Evolutionary conservation across 352 stramenopile species (phyloP), one percentile per base, ranked within the genome.

Genomic region (Phytophthora pluvialis): DNA sequence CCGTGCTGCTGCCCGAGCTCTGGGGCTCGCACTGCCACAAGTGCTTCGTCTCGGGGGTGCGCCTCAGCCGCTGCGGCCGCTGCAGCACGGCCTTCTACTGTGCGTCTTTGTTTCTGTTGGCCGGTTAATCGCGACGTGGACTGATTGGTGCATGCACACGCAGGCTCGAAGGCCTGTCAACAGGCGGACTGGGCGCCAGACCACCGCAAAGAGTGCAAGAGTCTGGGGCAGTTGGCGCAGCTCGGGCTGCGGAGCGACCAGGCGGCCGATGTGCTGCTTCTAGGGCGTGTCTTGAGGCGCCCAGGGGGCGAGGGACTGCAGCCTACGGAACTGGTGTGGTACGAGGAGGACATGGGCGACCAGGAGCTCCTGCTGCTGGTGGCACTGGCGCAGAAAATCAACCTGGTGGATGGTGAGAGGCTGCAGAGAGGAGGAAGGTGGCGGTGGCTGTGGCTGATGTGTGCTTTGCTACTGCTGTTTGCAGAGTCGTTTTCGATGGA

Each of bases 41-140:
- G 13, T 94, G 86, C 64, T 92, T 94, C 45, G 16, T 21, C 13
- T 44, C 40, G 1, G 13, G 21, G 6, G 12, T 28, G 15, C 64
- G 63, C 29, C 73, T 91, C 21, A 82, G 77, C 40, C 80, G 81
- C 50, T 94, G 86, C 36, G 78, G 80, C 2, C 69, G 77, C 12
- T 94, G 86, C 53, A 70, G 60, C 44, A 64, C 70, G 0, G 81
- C 71, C 8, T 80, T 86, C 25, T 94, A 94, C 64, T 94, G 86
- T 90, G 38, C 47, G 80, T 66, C 38, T 11, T 11, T 32, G 9
- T 16, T 43, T 21, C 21, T 21, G 21, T 21, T 28, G 2, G 15
- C 45, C 18, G 26, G 45, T 18, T 32, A 31, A n/a, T 47, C 18
- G 16, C n/a, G 36, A 12, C 12, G 21, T 13, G 25, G 28, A 31